These are phyloP conservation scores for Mallotus nudiflorus DNA, from an alignment of 345 rosid species.

Conservation along the genomic window DNA sequence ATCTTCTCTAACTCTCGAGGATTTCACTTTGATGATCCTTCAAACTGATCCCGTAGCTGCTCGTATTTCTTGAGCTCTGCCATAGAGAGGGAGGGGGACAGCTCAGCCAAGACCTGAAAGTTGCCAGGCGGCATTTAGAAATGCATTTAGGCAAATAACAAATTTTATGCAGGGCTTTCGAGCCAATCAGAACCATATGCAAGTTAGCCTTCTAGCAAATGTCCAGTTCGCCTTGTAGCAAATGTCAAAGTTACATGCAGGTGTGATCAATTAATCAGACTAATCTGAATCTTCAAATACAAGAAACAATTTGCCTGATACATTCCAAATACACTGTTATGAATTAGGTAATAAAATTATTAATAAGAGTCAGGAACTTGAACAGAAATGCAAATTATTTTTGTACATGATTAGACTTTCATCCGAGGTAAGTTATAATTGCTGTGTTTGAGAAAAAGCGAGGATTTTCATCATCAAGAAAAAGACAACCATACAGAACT, in stretches of 20 bases:
- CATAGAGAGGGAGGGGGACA: constrained; percentile 85
- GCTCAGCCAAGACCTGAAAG: constrained; percentile 70
- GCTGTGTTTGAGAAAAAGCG: background rate
- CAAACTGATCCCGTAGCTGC: constrained; percentile 65
- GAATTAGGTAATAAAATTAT: too few relatives aligned
- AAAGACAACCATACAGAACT: background rate
- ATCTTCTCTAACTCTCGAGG: background rate
- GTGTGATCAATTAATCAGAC: background rate
- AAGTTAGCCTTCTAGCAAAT: too few relatives aligned
- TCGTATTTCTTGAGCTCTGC: constrained; percentile 91
- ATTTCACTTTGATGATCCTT: constrained; percentile 51
- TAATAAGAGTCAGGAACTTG: background rate
- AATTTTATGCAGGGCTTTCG: background rate
- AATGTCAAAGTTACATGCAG: too few relatives aligned
- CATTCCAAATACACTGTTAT: background rate
- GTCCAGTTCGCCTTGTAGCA: too few relatives aligned
- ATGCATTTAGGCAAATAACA: background rate
- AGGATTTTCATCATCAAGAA: background rate
- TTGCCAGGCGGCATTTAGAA: background rate
- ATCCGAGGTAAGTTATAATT: background rate
- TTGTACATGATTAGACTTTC: background rate
- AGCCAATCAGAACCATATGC: background rate
- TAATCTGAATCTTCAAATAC: background rate
- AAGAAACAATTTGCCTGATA: background rate
- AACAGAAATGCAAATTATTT: background rate